A percentile compares a stretch with the other conserved stretches of the same genome.
Conservation (phyloP, 2,329 filamentous ascomycete genomes). For the Sporothrix variecibatus region DNA sequence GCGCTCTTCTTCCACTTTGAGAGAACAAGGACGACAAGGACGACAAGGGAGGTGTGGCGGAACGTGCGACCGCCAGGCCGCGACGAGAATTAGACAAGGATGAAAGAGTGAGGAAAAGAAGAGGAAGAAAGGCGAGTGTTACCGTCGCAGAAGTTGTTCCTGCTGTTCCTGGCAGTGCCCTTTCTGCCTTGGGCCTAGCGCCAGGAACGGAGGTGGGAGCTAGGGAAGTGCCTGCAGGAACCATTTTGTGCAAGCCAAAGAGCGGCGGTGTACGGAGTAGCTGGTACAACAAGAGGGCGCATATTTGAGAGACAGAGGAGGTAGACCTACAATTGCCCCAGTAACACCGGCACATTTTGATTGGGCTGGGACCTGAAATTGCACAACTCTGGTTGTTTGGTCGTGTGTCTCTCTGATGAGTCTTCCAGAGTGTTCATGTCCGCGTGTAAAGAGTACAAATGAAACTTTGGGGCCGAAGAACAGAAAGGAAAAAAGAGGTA, state of each 20-base stretch:
- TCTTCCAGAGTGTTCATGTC: neutral
- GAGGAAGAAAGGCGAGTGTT: neutral
- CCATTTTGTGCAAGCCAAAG: neutral
- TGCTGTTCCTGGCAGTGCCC: neutral
- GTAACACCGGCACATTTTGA: neutral
- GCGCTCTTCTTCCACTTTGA: neutral
- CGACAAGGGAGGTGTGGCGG: neutral
- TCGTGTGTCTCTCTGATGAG: neutral
- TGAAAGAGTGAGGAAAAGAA: neutral
- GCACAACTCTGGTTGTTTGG: neutral
- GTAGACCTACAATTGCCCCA: neutral
- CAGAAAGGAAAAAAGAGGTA: neutral
- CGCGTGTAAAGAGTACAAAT: neutral
- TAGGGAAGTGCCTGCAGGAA: slow-evolving; percentile 16
- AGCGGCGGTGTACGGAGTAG: neutral
- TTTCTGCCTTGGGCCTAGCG: slow-evolving; percentile 16
- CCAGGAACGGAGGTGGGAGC: slow-evolving; percentile 12
- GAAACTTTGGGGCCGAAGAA: neutral
- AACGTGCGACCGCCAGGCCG: neutral
- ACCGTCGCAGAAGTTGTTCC: neutral
- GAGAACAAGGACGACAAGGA: too few relatives aligned
- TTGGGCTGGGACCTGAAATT: neutral
- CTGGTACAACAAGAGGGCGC: neutral
- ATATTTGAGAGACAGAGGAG: neutral
- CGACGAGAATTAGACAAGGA: too few relatives aligned